These are phyloP conservation scores for Mallotus repandus DNA, from an alignment of 441 rosid genomes.

Conservation along the genomic window DNA sequence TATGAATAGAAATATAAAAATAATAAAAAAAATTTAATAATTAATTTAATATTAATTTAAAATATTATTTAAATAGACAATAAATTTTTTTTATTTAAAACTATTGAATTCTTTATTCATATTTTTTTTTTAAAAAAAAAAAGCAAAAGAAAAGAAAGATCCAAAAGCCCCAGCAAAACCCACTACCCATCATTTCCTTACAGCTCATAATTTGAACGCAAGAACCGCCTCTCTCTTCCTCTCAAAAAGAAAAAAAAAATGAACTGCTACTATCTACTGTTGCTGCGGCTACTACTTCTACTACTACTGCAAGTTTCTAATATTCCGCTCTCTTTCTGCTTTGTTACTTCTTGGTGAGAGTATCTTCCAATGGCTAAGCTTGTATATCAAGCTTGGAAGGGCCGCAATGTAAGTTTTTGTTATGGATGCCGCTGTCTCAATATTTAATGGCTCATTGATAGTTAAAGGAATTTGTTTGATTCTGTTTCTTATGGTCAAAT, in stretches of 20 bases:
- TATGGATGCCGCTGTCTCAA: background rate
- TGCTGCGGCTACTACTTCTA: background rate
- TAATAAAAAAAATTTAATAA: too few species aligned
- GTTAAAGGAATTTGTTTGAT: constrained; percentile 15
- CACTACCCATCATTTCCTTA: constrained; percentile 23
- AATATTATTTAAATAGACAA: too few species aligned
- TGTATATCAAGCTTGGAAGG: constrained; percentile 83
- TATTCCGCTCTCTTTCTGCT: constrained; percentile 28
- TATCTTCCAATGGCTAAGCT: constrained; percentile 62
- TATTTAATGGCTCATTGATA: constrained; percentile 14
- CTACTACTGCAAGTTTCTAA: constrained; percentile 29
- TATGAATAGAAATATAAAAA: too few species aligned
- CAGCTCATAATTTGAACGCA: constrained; percentile 23
- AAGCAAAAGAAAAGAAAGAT: constrained; percentile 8
- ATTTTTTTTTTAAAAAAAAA: too few species aligned
- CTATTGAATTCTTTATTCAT: too few species aligned
- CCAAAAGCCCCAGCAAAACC: constrained; percentile 15
- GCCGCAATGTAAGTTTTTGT: constrained; percentile 59
- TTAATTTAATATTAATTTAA: too few species aligned
- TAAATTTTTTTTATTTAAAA: too few species aligned
- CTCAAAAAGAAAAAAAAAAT: constrained; percentile 20
- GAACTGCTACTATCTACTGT: background rate
- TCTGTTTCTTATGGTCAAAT: constrained; percentile 15
- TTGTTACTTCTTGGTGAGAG: constrained; percentile 13
- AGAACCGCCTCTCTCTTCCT: constrained; percentile 25